These are phyloP conservation scores for Dothiorella sarmentorum DNA, from an alignment of 2,329 filamentous ascomycete species.

Conservation along the genomic window DNA sequence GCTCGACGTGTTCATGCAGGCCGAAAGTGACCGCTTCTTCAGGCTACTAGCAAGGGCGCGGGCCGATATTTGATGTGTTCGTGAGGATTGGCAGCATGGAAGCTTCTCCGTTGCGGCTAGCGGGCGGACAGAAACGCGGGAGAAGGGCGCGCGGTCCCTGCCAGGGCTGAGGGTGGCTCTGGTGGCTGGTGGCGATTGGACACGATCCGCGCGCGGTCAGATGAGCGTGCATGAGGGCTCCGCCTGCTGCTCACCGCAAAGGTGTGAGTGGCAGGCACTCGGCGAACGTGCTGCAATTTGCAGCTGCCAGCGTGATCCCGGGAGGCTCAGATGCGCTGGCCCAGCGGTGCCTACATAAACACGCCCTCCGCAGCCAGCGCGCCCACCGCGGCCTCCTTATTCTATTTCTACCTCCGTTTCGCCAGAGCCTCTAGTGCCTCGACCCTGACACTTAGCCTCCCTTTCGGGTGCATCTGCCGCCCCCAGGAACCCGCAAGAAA, in stretches of 20 bases:
- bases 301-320: constrained; percentile 15
- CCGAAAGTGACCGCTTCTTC: constrained; percentile 15
- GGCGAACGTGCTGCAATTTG: constrained; percentile 15
- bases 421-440: constrained; percentile 4
- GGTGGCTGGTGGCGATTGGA: constrained; percentile 1
- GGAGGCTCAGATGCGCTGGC: constrained; percentile 15
- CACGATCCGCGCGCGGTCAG: constrained; percentile 11
- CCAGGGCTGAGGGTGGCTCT: constrained; percentile 1
- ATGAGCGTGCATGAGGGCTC: constrained; percentile 15
- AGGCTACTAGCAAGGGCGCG: not conserved
- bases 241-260: constrained; percentile 14
- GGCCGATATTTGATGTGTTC: not conserved
- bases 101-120: constrained; percentile 11
- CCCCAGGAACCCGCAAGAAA: constrained; percentile 8
- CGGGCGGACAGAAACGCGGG: constrained; percentile 12
- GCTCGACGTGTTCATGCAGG: constrained; percentile 13
- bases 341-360: constrained; percentile 14
- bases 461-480: constrained; percentile 8
- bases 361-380: constrained; percentile 4
- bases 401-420: constrained; percentile 13
- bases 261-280: constrained; percentile 4
- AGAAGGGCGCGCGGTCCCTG: constrained; percentile 9
- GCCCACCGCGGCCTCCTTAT: constrained; percentile 5
- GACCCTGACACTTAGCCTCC: constrained; percentile 12
- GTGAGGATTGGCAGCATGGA: constrained; percentile 6